Evolutionary conservation across 2,329 filamentous ascomycete genomes (phyloP).

Genomic region (Ophiostoma australiae): DNA sequence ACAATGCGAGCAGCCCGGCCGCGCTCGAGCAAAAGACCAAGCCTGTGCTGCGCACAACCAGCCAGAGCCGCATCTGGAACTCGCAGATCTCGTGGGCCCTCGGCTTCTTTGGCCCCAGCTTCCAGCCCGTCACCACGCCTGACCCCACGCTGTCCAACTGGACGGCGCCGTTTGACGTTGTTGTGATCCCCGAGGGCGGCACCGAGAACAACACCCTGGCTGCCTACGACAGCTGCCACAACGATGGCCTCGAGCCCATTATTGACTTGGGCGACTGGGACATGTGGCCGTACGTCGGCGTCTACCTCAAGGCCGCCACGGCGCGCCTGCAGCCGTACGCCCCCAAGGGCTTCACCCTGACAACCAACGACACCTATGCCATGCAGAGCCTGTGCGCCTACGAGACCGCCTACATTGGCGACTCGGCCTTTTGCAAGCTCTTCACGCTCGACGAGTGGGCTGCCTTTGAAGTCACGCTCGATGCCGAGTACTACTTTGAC

Average conservation of each 20-base stretch:
- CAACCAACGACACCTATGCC: conserved; percentile 46
- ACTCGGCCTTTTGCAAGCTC: conserved; percentile 48
- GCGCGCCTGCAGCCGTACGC: conserved; percentile 44
- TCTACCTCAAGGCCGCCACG: conserved; percentile 44
- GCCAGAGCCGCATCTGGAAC: conserved; percentile 51
- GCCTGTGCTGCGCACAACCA: conserved; percentile 50
- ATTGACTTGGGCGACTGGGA: conserved; percentile 39
- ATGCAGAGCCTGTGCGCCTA: conserved; percentile 53
- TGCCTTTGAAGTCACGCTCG: conserved; percentile 49
- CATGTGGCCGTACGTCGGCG: conserved; percentile 41
- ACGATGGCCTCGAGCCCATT: conserved; percentile 36
- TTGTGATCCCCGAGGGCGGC: conserved; percentile 47
- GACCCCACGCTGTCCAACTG: conserved; percentile 39
- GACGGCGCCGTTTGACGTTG: conserved; percentile 42
- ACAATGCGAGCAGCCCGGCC: conserved; percentile 43
- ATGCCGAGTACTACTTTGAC: conserved; percentile 48
- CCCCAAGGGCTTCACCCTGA: conserved; percentile 46
- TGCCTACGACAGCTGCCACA: conserved; percentile 47
- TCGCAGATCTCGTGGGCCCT: conserved; percentile 50
- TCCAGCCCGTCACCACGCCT: conserved; percentile 33
- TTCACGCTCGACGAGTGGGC: conserved; percentile 58
- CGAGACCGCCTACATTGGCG: conserved; percentile 46
- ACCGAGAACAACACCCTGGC: conserved; percentile 51
- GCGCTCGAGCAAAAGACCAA: conserved; percentile 42
- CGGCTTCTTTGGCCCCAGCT: conserved; percentile 49